Percentiles rank a stretch among this genome's conserved stretches.
These are phyloP conservation scores for Articulospora tetracladia DNA, from an alignment of 495 filamentous ascomycete species.

Conservation along the genomic window DNA sequence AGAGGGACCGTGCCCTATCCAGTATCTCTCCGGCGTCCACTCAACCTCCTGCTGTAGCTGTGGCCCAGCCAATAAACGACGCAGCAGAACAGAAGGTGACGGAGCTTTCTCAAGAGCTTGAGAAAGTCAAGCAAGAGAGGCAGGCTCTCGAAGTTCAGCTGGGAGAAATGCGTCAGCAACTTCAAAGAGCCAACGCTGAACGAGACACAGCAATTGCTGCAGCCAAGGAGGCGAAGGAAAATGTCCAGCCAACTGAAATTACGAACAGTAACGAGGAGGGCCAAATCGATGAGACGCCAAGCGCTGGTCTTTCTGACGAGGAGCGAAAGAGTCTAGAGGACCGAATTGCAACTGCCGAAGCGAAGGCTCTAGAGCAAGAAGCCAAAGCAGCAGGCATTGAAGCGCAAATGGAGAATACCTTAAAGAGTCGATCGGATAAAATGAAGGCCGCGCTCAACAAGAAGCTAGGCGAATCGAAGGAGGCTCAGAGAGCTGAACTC, in stretches of 20 bases:
- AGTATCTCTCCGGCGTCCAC: constrained; percentile 1
- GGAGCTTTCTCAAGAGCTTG: constrained; percentile 29
- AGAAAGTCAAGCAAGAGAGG: constrained; percentile 26
- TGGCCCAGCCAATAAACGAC: neutral
- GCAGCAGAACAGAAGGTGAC: constrained; percentile 22
- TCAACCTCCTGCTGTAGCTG: constrained; percentile 8
- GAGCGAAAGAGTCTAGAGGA: constrained; percentile 51
- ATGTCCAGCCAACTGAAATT: constrained; percentile 31
- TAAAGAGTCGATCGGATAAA: constrained; percentile 64
- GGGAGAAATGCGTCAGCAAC: constrained; percentile 41
- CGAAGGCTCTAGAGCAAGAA: constrained; percentile 37
- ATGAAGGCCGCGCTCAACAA: constrained; percentile 69
- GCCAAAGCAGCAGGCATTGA: constrained; percentile 57
- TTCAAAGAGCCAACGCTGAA: constrained; percentile 41
- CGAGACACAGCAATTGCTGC: constrained; percentile 37
- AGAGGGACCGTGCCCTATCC: constrained; percentile 16
- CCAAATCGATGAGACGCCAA: constrained; percentile 24
- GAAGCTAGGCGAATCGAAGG: constrained; percentile 60
- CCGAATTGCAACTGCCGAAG: constrained; percentile 35
- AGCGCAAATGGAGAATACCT: constrained; percentile 46
- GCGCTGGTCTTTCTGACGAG: constrained; percentile 35
- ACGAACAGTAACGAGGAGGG: constrained; percentile 31
- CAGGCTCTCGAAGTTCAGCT: constrained; percentile 35
- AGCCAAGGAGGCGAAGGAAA: constrained; percentile 44
- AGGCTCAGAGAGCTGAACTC: constrained; percentile 34